Conservation (phyloP, 495 filamentous ascomycete genomes). For the Aspergillus haitiensis region DNA sequence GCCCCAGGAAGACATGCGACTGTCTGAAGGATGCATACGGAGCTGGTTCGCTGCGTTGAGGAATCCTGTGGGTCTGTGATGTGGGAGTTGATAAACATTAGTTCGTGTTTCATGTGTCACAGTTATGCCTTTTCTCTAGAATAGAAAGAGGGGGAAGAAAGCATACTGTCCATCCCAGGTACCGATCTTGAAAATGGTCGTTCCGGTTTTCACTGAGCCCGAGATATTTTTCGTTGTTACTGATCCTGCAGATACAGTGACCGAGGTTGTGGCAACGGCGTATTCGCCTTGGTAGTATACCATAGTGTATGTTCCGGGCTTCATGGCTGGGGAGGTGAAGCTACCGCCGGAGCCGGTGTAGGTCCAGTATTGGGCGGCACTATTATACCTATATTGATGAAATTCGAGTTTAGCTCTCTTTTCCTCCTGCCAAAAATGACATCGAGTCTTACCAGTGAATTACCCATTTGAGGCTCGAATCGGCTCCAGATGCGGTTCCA, state of each 20-base stretch:
- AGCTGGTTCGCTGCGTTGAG: constrained; percentile 64
- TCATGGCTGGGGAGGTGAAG: constrained; percentile 67
- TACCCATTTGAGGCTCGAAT: constrained; percentile 50
- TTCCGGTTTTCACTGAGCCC: constrained; percentile 43
- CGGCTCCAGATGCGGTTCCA: constrained; percentile 56
- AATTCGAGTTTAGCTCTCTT: background rate
- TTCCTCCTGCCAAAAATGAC: background rate
- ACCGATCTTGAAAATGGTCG: constrained; percentile 63
- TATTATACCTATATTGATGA: constrained; percentile 45
- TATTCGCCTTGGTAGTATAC: constrained; percentile 65
- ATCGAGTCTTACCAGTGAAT: constrained; percentile 53
- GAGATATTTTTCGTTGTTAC: constrained; percentile 56
- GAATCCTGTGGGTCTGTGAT: constrained; percentile 58
- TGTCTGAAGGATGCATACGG: constrained; percentile 66
- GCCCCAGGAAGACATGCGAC: constrained; percentile 59
- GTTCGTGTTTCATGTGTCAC: no score
- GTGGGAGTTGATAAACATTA: background rate
- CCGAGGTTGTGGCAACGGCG: constrained; percentile 52
- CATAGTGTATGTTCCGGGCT: constrained; percentile 67
- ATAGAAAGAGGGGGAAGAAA: no score
- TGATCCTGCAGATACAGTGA: constrained; percentile 55
- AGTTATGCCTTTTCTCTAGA: no score
- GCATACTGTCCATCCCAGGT: constrained; percentile 57
- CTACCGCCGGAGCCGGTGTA: constrained; percentile 51
- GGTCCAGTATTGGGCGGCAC: constrained; percentile 63